Conservation (phyloP, 2,329 filamentous ascomycete genomes). For the Penicillium thymicola region DNA sequence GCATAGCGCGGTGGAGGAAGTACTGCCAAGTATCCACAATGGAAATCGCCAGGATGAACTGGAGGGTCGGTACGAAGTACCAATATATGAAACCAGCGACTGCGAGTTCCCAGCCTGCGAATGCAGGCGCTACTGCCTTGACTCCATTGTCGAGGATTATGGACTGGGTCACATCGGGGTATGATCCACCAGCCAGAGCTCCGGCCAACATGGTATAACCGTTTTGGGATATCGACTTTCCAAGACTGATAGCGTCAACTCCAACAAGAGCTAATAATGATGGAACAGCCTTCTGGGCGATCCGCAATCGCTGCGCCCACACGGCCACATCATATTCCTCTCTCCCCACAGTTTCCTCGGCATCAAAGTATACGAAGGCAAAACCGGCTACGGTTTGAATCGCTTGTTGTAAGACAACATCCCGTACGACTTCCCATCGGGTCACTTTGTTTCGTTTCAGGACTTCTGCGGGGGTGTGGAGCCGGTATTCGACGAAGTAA, state of each 20-base stretch:
- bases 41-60: slow-evolving; percentile 70
- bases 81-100: slow-evolving; percentile 77
- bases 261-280: slow-evolving; percentile 67
- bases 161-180: slow-evolving; percentile 66
- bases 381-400: slow-evolving; percentile 76
- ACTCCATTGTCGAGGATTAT: slow-evolving; percentile 53
- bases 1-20: slow-evolving; percentile 94
- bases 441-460: slow-evolving; percentile 81
- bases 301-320: slow-evolving; percentile 79
- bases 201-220: slow-evolving; percentile 73
- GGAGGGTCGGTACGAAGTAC: slow-evolving; percentile 68
- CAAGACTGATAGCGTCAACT: slow-evolving; percentile 70
- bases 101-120: slow-evolving; percentile 77
- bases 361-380: slow-evolving; percentile 68
- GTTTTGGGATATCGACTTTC: slow-evolving; percentile 65
- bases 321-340: slow-evolving; percentile 83
- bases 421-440: slow-evolving; percentile 79
- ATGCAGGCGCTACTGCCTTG: slow-evolving; percentile 59
- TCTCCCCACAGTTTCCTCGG: slow-evolving; percentile 68
- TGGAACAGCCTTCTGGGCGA: slow-evolving; percentile 76
- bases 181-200: slow-evolving; percentile 73
- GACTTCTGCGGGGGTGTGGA: slow-evolving; percentile 93
- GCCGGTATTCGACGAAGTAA: slow-evolving; percentile 82
- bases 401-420: slow-evolving; percentile 87
- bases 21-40: slow-evolving; percentile 98